Evolutionary conservation across 164 flowering plant species (phyloP), one percentile per base, ranked within the genome.

Genomic region (Vitis rupestris): DNA sequence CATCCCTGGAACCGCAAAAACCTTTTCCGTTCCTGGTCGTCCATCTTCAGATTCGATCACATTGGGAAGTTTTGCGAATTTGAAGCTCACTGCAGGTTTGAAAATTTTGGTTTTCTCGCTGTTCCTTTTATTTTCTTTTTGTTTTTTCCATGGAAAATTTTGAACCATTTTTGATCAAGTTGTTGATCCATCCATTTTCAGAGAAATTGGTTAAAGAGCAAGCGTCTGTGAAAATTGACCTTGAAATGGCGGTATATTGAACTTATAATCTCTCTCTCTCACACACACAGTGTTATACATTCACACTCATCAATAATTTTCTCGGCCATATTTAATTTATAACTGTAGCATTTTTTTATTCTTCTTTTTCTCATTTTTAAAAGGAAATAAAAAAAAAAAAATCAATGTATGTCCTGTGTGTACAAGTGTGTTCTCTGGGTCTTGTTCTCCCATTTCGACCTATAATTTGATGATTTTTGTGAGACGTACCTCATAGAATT

Each of bases 121-220:
- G 31, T 29, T 50, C 7, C 44, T 37, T 37, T 4, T 37, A 37
- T 37, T 2, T 3, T 37, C 7, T 37, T 50, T 61, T 58, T 4
- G 50, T 65, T 27, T 14, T 15, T 12, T 61, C 53, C 9, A 27
- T 9, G 10, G 67, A 27, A 50, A 37, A 57, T n/a, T 16, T 64
- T 64, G 19, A 50, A 54, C 23, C 9, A 16, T 9, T 58, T 37
- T 30, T 65, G 54, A 70, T 52, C 37, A 1, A 76, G 73, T 69
- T 56, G 44, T 64, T 76, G 30, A 48, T 72, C 61, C 65, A 8
- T 54, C 71, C 30, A 57, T 70, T 80, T 74, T 72, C 88, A 96
- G 99, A 96, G 85, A 93, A 89, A 85, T 59, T 96, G 86, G 92
- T 90, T 37, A 93, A 87, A 55, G 98, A 93, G 70, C 99, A 96